A percentile compares a stretch with the other conserved stretches of the same genome.
phyloP scores from a whole-genome alignment of 2,329 filamentous ascomycete genomes.

The Aureobasidium sp. region DNA sequence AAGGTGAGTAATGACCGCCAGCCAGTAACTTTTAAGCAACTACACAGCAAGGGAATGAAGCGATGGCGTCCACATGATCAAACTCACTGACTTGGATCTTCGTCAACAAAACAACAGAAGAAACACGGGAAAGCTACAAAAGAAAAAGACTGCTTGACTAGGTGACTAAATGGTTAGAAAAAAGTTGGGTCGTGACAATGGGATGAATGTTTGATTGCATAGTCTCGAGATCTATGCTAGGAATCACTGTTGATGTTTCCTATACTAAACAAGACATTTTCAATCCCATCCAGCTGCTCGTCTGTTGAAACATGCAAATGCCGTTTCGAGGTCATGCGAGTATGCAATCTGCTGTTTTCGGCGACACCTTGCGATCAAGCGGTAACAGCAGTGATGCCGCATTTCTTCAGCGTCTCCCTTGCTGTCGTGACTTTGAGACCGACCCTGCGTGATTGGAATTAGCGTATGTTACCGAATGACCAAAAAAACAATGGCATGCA shows the following conservation, averaged over 20 bases:
- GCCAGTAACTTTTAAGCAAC: neutral
- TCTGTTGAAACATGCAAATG: neutral
- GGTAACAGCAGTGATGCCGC: slow-evolving; percentile 19
- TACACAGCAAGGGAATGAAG: neutral
- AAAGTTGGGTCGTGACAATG: too few relatives aligned
- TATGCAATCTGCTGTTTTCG: neutral
- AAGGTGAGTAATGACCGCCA: neutral
- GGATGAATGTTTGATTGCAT: too few relatives aligned
- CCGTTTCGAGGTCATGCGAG: neutral
- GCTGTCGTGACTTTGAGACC: slow-evolving; percentile 67
- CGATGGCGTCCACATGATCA: neutral
- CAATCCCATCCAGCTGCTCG: neutral
- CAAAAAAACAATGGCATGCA: neutral
- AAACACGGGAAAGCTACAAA: too few relatives aligned
- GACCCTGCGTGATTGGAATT: slow-evolving; percentile 29
- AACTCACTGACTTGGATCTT: too few relatives aligned
- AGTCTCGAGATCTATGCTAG: too few relatives aligned
- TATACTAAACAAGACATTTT: too few relatives aligned
- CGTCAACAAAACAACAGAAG: too few relatives aligned
- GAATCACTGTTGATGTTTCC: too few relatives aligned
- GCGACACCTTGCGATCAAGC: neutral
- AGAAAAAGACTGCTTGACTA: too few relatives aligned
- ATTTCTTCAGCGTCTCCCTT: slow-evolving; percentile 52
- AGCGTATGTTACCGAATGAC: neutral
- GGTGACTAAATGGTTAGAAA: too few relatives aligned